Evolutionary conservation across 2,329 filamentous ascomycete species (phyloP), one percentile per base, ranked within the genome.

Genomic region (Blastomyces parvus): DNA sequence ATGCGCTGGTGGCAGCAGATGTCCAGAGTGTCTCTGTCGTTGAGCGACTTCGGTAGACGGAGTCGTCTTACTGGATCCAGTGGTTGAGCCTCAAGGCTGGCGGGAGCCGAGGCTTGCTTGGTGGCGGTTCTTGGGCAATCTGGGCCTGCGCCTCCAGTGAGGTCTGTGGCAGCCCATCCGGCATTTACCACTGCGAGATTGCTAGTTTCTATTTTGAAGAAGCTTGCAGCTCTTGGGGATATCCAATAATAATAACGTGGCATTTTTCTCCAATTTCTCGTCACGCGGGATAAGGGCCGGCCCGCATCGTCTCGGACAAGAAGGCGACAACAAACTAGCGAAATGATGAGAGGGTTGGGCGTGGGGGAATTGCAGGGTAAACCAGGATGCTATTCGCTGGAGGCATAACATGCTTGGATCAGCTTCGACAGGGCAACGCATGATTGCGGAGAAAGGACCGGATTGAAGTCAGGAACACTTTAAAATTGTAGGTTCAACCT

Each of bases 1-100:
- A 38, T 30, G 13, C 33, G 25, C 30, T 33, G 50, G 1, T 57
- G 55, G 30, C n/a, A 25, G 11, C 7, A 22, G 36, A 25, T 42
- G n/a, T 17, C 25, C 9, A 19, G 33, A 30, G 17, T 42, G 25
- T 30, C n/a, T 19, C 13, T 52, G 17, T 33, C 25, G 9, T 27
- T 50, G 58, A 59, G 58, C 58, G 25, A 48, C 58, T 59, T 59
- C 42, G 58, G 58, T 48, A 48, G 58, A 59, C 36, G 22, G 33
- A 36, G 17, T 8, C 22, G 22, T 48, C 27, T 48, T 4, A 59
- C 38, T 59, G 58, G 58, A 33, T 48, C 42, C n/a, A 7, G 19
- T 4, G 25, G n/a, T 59, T n/a, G 40, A n/a, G 42, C 17, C 11
- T 36, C 17, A 46, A 25, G 14, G 25, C 17, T 48, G 6, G n/a